Conservation (phyloP, 2,329 filamentous ascomycete genomes). For the Pseudogymnoascus sp. region DNA sequence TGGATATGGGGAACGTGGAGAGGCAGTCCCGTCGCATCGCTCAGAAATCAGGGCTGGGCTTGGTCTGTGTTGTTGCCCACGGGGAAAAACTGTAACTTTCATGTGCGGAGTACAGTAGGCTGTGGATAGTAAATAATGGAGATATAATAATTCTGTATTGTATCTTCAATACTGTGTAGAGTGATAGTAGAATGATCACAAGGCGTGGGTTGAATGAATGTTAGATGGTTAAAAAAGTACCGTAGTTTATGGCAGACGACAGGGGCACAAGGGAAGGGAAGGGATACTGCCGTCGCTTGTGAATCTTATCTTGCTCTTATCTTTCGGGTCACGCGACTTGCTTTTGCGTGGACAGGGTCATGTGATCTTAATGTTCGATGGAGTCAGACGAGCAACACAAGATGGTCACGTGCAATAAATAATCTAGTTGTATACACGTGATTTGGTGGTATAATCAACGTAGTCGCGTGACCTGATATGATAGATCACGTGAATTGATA, state of each 20-base stretch:
- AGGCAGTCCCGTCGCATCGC: not conserved
- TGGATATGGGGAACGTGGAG: conserved; percentile 1
- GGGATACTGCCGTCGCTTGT: not conserved
- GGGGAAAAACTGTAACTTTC: not conserved
- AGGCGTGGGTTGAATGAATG: not conserved
- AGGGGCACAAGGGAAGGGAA: not conserved
- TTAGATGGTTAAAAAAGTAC: not conserved
- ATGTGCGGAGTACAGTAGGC: not conserved
- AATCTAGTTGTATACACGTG: too few species aligned
- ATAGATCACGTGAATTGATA: too few species aligned
- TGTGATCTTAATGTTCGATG: too few species aligned
- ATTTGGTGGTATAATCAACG: too few species aligned
- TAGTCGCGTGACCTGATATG: too few species aligned
- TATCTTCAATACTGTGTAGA: not conserved
- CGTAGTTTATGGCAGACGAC: not conserved
- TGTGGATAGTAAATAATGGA: not conserved
- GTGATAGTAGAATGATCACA: not conserved
- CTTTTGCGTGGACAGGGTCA: not conserved
- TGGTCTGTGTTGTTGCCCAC: not conserved
- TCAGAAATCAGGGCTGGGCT: not conserved
- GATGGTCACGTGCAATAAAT: too few species aligned
- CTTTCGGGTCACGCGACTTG: not conserved
- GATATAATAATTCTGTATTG: not conserved
- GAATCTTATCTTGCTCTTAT: not conserved
- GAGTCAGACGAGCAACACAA: too few species aligned